These are phyloP conservation scores for Serendipita sp. DNA, from an alignment of 768 basidiomycete genomes.

Conservation along the genomic window DNA sequence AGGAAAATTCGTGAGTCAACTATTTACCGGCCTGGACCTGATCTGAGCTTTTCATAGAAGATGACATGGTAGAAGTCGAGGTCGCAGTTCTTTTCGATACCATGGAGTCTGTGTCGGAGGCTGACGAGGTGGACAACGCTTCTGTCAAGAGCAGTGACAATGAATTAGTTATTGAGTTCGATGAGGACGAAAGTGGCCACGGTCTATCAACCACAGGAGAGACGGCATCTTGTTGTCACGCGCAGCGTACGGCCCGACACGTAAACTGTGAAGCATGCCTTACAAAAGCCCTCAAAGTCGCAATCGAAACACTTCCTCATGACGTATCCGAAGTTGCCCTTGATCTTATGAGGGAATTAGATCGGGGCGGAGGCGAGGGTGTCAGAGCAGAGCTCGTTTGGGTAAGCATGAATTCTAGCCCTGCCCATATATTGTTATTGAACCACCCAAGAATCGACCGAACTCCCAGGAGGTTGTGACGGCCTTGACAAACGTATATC, in stretches of 20 bases:
- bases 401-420: not conserved
- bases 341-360: not conserved
- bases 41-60: not conserved
- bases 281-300: not conserved
- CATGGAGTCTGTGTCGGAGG: not conserved
- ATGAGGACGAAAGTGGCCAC: not conserved
- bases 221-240: not conserved
- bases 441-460: not conserved
- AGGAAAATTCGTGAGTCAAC: slow-evolving; percentile 59
- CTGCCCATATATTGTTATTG: not conserved
- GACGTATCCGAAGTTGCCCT: not conserved
- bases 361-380: not conserved
- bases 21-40: not conserved
- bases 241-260: not conserved
- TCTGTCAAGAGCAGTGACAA: not conserved
- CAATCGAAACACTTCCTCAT: not conserved
- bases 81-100: not conserved
- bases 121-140: not conserved
- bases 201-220: not conserved
- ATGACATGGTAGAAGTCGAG: not conserved
- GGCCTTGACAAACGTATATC: not conserved
- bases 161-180: no score
- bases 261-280: not conserved
- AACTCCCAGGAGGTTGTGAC: not conserved
- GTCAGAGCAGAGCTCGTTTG: not conserved